Base-by-base conservation (phyloP, 441 rosid species). In the Manihot esculenta region DNA sequence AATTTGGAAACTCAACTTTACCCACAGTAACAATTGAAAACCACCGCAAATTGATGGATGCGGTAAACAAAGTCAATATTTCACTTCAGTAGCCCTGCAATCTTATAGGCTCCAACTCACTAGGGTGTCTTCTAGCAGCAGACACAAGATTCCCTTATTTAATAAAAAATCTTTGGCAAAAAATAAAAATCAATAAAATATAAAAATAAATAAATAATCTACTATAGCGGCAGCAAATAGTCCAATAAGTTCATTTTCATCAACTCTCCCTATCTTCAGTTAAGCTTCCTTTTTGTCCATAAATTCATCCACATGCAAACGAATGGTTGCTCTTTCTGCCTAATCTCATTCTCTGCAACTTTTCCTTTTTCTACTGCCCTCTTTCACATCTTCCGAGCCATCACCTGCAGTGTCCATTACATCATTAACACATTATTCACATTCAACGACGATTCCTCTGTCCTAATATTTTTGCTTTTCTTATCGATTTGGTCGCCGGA, bases 401-500 rank as follows among this genome's bases (percentile, higher is more conserved):
- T 35, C 7, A 35, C 0, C 41, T 35, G 3, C 41, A 35, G 3
- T 35, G 5, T 3, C 5, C 41, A 35, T 35, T 35, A 35, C 41
- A 73, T 62, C 66, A 67, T 30, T 7, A 66, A 18, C 67, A 42
- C 55, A 26, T 50, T 45, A 62, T 21, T 64, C 12, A 23, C 30
- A 35, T 35, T 35, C 41, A 73, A 38, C 66, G 26, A 21, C 61
- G n/a, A n/a, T n/a, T 58, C n/a, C 60, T 26, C 3, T 73, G 26
- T 35, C 41, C 41, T 35, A 38, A 20, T 65, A 42, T 17, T 60
- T 74, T 76, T 55, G 64, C 61, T 70, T 50, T 30, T 45, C 3
- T 62, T 61, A 74, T 44, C 23, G 17, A 61, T 89, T 83, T 76
- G 91, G 82, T 86, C 77, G 86, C 86, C 84, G 72, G 61, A 83